Percentiles rank a stretch among this genome's conserved stretches.
Evolutionary conservation across 2,329 filamentous ascomycete species (phyloP).

Genomic region (Epichloe amarillans): DNA sequence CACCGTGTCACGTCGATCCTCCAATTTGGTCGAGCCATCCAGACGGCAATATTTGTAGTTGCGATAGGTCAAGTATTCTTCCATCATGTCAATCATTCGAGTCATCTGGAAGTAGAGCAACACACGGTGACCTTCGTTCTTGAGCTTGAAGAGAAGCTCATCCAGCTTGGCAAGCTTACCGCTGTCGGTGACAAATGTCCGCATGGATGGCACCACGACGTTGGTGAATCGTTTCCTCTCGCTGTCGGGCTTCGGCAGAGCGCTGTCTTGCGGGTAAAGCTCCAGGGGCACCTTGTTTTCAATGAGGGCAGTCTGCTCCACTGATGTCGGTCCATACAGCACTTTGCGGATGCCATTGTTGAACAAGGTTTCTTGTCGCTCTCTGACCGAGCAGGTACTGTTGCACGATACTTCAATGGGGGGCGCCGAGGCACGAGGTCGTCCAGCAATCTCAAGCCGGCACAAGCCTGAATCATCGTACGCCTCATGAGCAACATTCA

Average conservation of each 20-base stretch:
- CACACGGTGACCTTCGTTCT: constrained; percentile 84
- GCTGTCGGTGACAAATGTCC: constrained; percentile 91
- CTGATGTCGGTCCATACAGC: constrained; percentile 51
- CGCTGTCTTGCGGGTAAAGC: constrained; percentile 46
- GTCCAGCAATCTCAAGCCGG: constrained; percentile 67
- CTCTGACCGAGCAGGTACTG: constrained; percentile 48
- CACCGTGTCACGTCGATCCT: constrained; percentile 92
- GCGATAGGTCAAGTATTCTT: constrained; percentile 95
- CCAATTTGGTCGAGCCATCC: constrained; percentile 92
- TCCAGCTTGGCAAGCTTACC: constrained; percentile 92
- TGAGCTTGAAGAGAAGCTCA: constrained; percentile 73
- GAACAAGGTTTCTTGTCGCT: constrained; percentile 66
- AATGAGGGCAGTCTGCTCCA: constrained; percentile 64
- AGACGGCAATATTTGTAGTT: constrained; percentile 98
- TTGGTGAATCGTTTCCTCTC: constrained; percentile 77
- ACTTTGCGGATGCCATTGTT: constrained; percentile 61
- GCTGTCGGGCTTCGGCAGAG: constrained; percentile 68
- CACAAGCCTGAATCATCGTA: constrained; percentile 60
- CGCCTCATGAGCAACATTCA: constrained; percentile 59
- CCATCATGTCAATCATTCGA: constrained; percentile 98
- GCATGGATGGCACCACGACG: constrained; percentile 91
- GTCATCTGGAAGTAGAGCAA: constrained; percentile 99
- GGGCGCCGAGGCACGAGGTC: constrained; percentile 75
- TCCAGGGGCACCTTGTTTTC: constrained; percentile 54
- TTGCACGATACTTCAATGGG: constrained; percentile 71